Evolutionary conservation across 176 grass and related monocot genomes (phyloP).

Genomic region (Oryza glaberrima): DNA sequence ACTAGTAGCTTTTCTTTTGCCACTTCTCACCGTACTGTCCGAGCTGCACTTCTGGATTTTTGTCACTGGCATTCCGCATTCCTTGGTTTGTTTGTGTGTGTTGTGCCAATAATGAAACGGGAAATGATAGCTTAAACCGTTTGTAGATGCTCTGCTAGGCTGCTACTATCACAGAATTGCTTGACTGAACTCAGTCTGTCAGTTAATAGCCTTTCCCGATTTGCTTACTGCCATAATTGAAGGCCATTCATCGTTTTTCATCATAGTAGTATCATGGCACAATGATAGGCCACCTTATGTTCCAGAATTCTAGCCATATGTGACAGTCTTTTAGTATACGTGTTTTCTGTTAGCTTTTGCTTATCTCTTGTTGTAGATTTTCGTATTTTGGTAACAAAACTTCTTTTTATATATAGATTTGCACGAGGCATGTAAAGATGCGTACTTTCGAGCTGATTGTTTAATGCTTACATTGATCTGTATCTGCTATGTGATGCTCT

Average conservation of each 20-base stretch:
- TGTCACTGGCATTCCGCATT: background rate
- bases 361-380: background rate
- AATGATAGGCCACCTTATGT: background rate
- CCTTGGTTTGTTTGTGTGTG: background rate
- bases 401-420: constrained; percentile 7
- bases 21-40: background rate
- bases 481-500: background rate
- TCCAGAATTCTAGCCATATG: background rate
- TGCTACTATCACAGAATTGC: background rate
- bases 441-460: background rate
- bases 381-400: background rate
- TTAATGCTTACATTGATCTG: background rate
- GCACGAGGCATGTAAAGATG: background rate
- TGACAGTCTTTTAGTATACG: background rate
- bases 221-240: background rate
- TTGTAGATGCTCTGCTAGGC: background rate
- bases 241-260: background rate
- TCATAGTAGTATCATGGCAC: background rate
- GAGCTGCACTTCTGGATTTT: background rate
- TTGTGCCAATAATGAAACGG: background rate
- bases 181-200: too few relatives aligned
- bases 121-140: background rate
- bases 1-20: background rate
- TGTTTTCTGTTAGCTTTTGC: background rate
- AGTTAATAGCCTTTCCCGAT: background rate